phyloP scores from a whole-genome alignment of 2,329 filamentous ascomycete species.

The Aureobasidium sp. region DNA sequence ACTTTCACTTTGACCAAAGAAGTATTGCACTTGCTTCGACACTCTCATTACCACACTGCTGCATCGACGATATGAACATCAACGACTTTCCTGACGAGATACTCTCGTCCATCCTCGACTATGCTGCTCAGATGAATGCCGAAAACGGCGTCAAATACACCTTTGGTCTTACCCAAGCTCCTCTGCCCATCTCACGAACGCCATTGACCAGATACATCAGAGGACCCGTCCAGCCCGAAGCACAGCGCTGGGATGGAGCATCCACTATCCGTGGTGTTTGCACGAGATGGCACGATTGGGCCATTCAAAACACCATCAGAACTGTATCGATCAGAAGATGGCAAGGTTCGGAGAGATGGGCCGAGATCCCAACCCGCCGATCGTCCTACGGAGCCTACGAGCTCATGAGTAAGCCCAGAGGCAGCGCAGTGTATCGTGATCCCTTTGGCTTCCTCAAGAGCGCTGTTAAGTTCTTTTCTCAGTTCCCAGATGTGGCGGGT shows the following conservation, averaged over 20 bases:
- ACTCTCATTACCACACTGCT: background rate
- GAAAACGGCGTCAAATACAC: conserved; percentile 41
- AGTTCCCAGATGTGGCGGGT: conserved; percentile 37
- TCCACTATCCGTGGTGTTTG: conserved; percentile 41
- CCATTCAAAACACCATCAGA: conserved; percentile 41
- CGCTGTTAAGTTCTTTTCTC: conserved; percentile 38
- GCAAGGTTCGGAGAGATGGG: conserved; percentile 45
- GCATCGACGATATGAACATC: conserved; percentile 27
- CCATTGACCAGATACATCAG: conserved; percentile 42
- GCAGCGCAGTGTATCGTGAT: conserved; percentile 44
- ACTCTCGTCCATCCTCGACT: conserved; percentile 41
- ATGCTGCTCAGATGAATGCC: conserved; percentile 40
- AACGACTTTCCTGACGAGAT: conserved; percentile 45
- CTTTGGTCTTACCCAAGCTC: conserved; percentile 44
- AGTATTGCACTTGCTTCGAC: background rate
- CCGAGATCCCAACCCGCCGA: conserved; percentile 37
- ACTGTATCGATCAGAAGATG: conserved; percentile 44
- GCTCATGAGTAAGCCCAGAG: conserved; percentile 37
- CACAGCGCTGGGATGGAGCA: conserved; percentile 44
- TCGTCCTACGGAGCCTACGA: conserved; percentile 38
- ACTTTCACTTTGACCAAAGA: background rate
- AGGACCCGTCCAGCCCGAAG: conserved; percentile 42
- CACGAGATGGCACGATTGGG: conserved; percentile 45
- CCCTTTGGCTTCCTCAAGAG: conserved; percentile 41
- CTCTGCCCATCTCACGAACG: conserved; percentile 36